Base-by-base conservation (phyloP, 768 basidiomycete species). In the Pisolithus sp. region DNA sequence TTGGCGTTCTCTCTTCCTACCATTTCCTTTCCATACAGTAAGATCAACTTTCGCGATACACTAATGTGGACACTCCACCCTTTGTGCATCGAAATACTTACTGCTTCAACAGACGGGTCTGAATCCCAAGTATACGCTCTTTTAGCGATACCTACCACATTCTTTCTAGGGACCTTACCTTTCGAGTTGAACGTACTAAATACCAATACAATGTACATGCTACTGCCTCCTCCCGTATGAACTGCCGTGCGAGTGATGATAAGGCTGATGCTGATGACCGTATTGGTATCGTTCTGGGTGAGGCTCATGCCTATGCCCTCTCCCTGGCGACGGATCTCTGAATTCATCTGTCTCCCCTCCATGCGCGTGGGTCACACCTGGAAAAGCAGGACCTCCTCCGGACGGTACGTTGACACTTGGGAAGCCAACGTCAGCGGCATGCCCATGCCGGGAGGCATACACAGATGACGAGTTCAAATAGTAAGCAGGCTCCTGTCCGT, bases 311-410 rank as follows among this genome's bases (percentile, higher is more conserved):
- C 43, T 45, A 7, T 50, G 44, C 23, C 43, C 49, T 17, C 36
- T 28, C 6, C 30, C 50, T 30, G 53, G 43, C 2, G 54, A 38
- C 9, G 52, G 45, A 18, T 30, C 12, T n/a, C 43, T 45, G 44
- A 49, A 58, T 17, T 28, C 48, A 39, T 21, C 31, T 9, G 44
- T 36, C 36, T 51, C 52, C n/a, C 55, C 62, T 38, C 65, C 65
- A 53, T 68, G 69, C 17, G 60, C 59, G 39, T 64, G 65, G 5
- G 66, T 13, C 12, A 13, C 64, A 39, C 65, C 68, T 26, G 76
- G 76, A 62, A 76, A 77, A 15, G 57, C 60, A 43, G 68, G 71
- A 0, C 67, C 67, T 41, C 62, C 62, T 37, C 58, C 68, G 54
- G 57, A 49, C 28, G 57, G 62, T 17, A 60, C 59, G 5, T 28